Percentiles rank a stretch among this genome's conserved stretches.
Evolutionary conservation across 768 basidiomycete species (phyloP).

Genomic region (Filobasidium wieringae): DNA sequence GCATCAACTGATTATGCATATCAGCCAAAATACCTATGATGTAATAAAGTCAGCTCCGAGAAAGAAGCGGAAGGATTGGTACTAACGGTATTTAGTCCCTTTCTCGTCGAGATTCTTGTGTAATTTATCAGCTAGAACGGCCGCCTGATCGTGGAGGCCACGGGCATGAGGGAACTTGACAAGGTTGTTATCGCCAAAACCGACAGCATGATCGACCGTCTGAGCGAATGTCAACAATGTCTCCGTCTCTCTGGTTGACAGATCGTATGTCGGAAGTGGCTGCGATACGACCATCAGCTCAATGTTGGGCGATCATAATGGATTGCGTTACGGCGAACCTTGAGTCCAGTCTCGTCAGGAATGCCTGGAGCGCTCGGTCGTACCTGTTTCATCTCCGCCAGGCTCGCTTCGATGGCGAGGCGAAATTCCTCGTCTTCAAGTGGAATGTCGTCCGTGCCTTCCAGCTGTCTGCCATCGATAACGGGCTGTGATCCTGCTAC

Average conservation of each 20-base stretch:
- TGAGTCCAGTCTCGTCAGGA: slow-evolving; percentile 41
- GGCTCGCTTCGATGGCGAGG: slow-evolving; percentile 88
- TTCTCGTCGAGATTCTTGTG: slow-evolving; percentile 74
- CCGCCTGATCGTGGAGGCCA: slow-evolving; percentile 74
- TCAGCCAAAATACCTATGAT: slow-evolving; percentile 66
- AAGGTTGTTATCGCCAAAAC: slow-evolving; percentile 65
- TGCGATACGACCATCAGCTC: slow-evolving; percentile 28
- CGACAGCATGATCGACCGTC: slow-evolving; percentile 70
- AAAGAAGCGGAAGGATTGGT: background rate
- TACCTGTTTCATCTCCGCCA: slow-evolving; percentile 54
- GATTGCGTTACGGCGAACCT: background rate
- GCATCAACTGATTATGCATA: slow-evolving; percentile 87
- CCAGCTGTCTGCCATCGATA: slow-evolving; percentile 29
- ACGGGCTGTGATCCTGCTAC: slow-evolving; percentile 55
- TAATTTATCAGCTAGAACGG: slow-evolving; percentile 63
- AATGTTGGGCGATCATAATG: background rate
- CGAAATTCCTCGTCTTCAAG: slow-evolving; percentile 85
- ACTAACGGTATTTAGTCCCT: slow-evolving; percentile 65
- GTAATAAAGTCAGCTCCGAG: background rate
- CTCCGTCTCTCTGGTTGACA: slow-evolving; percentile 69
- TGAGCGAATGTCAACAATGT: slow-evolving; percentile 82
- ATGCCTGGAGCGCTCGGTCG: slow-evolving; percentile 65
- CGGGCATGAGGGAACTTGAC: slow-evolving; percentile 71
- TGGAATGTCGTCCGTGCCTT: slow-evolving; percentile 43
- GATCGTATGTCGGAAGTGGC: slow-evolving; percentile 62